Evolutionary conservation across 192 early-diverging fungal genomes (phyloP).

Genomic region (Coemansia sp.): DNA sequence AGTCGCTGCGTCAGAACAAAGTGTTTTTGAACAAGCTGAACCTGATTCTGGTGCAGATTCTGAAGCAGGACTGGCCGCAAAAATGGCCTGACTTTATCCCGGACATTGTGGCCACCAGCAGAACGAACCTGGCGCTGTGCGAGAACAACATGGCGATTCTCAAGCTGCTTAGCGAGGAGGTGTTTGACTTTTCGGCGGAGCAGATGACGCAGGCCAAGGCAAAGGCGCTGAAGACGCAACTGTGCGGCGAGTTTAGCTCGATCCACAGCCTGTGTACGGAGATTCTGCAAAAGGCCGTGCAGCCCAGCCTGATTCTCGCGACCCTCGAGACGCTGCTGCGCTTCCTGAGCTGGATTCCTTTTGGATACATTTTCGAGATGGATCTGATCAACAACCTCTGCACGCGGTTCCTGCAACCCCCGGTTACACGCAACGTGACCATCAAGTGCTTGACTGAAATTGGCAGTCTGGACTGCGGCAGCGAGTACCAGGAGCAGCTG

Average conservation of each 20-base stretch:
- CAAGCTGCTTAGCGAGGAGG: conserved; percentile 97
- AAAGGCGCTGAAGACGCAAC: conserved; percentile 89
- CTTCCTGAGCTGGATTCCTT: conserved; percentile 97
- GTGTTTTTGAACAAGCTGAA: conserved; percentile 89
- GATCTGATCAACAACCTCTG: conserved; percentile 83
- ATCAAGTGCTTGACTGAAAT: conserved; percentile 98
- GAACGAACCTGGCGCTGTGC: conserved; percentile 87
- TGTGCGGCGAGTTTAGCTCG: conserved; percentile 94
- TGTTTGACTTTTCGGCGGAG: conserved; percentile 98
- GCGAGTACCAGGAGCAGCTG: conserved; percentile 85
- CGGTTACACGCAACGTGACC: conserved; percentile 87
- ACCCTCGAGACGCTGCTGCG: conserved; percentile 93
- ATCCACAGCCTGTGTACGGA: conserved; percentile 94
- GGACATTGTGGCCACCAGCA: conserved; percentile 94
- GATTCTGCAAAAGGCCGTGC: conserved; percentile 87
- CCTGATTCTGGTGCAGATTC: conserved; percentile 95
- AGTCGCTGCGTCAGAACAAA: conserved; percentile 68
- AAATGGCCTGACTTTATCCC: conserved; percentile 99
- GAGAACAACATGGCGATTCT: conserved; percentile 99
- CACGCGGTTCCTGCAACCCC: conserved; percentile 78
- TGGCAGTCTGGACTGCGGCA: conserved; percentile 75
- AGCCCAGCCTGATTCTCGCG: conserved; percentile 84
- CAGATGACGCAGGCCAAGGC: conserved; percentile 97
- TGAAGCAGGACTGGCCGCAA: conserved; percentile 99
- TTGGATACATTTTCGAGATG: conserved; percentile 98